Conservation (phyloP, 192 early-diverging fungal genomes). For the Linnemannia hyalina region DNA sequence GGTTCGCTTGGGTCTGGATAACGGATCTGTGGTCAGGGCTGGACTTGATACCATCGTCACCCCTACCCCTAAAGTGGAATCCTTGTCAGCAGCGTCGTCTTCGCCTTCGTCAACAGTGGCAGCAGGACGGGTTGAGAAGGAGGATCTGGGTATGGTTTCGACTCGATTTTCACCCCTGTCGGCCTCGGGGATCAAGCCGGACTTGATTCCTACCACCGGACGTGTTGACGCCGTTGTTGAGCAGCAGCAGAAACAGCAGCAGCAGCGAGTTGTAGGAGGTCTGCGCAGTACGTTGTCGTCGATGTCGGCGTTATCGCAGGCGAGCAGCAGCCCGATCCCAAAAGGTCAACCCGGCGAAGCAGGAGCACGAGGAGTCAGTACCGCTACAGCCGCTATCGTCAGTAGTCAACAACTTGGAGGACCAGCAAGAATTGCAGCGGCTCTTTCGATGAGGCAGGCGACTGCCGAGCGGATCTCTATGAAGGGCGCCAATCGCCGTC, state of each 20-base stretch:
- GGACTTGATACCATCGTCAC: not conserved
- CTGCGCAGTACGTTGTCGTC: not conserved
- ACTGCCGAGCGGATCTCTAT: not conserved
- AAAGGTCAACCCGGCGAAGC: conserved; percentile 1
- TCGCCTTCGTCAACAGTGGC: not conserved
- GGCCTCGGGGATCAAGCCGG: not conserved
- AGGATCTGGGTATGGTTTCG: conserved; percentile 17
- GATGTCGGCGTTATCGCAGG: not conserved
- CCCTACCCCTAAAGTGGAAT: not conserved
- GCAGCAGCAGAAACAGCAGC: no score
- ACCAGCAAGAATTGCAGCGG: not conserved
- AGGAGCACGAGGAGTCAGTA: not conserved
- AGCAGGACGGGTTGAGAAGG: conserved; percentile 6
- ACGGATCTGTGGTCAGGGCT: not conserved
- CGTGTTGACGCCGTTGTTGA: not conserved
- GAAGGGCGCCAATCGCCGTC: not conserved
- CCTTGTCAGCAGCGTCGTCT: not conserved
- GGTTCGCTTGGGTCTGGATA: not conserved
- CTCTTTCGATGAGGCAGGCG: not conserved
- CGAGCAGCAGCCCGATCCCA: not conserved
- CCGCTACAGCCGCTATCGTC: not conserved
- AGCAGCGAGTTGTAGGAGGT: not conserved
- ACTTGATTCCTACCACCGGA: not conserved
- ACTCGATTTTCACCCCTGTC: conserved; percentile 20
- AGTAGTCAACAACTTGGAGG: not conserved